Evolutionary conservation across 2,329 filamentous ascomycete genomes (phyloP).

Genomic region (Calonectria crousiana): DNA sequence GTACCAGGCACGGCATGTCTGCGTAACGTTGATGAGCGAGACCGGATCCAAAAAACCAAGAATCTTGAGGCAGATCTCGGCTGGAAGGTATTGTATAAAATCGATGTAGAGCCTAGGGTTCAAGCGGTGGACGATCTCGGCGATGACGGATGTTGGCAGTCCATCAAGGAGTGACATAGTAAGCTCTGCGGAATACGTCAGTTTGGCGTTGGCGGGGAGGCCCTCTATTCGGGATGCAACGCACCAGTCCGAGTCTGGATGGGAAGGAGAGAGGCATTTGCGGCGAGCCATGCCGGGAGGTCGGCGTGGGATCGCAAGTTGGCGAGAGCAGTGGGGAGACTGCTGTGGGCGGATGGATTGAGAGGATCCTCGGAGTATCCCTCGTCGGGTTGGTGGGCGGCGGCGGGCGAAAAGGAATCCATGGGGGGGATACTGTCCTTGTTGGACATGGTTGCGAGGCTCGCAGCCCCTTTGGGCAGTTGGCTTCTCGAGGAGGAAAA

Average conservation of each 20-base stretch:
- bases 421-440: slow-evolving; percentile 48
- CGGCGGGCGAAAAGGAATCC: slow-evolving; percentile 63
- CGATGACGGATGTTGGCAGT: slow-evolving; percentile 83
- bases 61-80: slow-evolving; percentile 91
- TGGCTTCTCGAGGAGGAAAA: slow-evolving; percentile 16
- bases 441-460: slow-evolving; percentile 45
- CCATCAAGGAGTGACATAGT: slow-evolving; percentile 83
- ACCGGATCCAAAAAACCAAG: slow-evolving; percentile 86
- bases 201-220: background rate
- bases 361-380: slow-evolving; percentile 86
- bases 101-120: slow-evolving; percentile 92
- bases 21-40: slow-evolving; percentile 83
- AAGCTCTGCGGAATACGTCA: slow-evolving; percentile 69
- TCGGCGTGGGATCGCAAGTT: slow-evolving; percentile 56
- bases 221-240: slow-evolving; percentile 35
- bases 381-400: slow-evolving; percentile 78
- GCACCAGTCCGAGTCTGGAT: slow-evolving; percentile 63
- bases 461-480: slow-evolving; percentile 34
- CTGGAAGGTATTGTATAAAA: slow-evolving; percentile 86
- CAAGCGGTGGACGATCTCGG: slow-evolving; percentile 82
- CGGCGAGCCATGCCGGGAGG: slow-evolving; percentile 62
- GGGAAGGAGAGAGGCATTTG: slow-evolving; percentile 63
- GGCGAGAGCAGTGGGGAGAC: slow-evolving; percentile 49
- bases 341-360: slow-evolving; percentile 54
- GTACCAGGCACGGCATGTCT: slow-evolving; percentile 86